These are phyloP conservation scores for Blastocystis sp. DNA, from an alignment of 352 stramenopile species.

Conservation along the genomic window DNA sequence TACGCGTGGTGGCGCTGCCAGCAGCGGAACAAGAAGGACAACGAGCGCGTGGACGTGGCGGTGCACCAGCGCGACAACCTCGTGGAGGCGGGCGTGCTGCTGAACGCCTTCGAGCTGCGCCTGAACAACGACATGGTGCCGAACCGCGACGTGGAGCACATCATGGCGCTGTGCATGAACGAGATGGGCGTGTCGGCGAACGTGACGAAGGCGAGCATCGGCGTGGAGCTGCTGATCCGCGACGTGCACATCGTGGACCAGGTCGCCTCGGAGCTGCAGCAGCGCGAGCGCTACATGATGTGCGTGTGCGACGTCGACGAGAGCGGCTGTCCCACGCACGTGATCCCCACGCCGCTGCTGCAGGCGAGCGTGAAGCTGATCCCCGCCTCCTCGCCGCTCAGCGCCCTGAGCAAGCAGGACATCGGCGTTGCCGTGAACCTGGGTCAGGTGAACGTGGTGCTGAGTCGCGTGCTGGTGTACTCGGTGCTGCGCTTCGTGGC, in stretches of 20 bases:
- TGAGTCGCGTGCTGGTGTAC: conserved; percentile 53
- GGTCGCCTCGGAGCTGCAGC: conserved; percentile 34
- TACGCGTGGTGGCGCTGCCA: conserved; percentile 49
- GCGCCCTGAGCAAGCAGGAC: conserved; percentile 46
- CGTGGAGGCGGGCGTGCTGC: conserved; percentile 3
- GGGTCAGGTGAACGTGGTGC: conserved; percentile 55
- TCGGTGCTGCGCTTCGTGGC: conserved; percentile 56
- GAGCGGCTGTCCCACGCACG: conserved; percentile 11
- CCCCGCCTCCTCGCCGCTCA: conserved; percentile 9
- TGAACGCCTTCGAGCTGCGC: conserved; percentile 58
- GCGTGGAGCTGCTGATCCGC: background rate
- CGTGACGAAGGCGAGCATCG: conserved; percentile 33
- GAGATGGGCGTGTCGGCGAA: conserved; percentile 21
- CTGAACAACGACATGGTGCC: conserved; percentile 67
- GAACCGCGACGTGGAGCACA: conserved; percentile 30
- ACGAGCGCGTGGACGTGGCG: conserved; percentile 30
- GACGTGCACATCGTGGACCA: conserved; percentile 62
- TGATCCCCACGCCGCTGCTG: conserved; percentile 36
- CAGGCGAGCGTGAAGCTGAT: conserved; percentile 11
- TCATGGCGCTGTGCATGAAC: conserved; percentile 64
- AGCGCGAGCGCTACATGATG: conserved; percentile 43
- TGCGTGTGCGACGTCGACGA: conserved; percentile 64
- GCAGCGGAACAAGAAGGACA: conserved; percentile 25
- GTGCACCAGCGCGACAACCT: conserved; percentile 48
- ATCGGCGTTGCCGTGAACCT: conserved; percentile 33